Evolutionary conservation across 2,329 filamentous ascomycete species (phyloP).

Genomic region (Alternaria ventricosa): DNA sequence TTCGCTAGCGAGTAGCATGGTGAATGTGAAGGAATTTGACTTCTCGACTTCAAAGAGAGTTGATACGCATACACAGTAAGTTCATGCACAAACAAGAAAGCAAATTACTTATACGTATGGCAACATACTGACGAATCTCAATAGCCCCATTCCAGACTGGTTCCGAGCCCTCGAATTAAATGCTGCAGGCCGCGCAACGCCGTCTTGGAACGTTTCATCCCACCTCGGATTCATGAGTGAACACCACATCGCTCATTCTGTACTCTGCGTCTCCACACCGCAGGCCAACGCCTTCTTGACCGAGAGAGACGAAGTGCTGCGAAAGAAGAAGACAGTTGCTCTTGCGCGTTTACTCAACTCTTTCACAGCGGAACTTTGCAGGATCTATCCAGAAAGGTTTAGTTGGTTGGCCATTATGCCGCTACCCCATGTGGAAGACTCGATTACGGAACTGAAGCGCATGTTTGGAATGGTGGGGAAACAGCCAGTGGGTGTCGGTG

Average conservation of each 20-base stretch:
- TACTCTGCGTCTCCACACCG: slow-evolving; percentile 45
- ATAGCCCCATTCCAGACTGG: slow-evolving; percentile 40
- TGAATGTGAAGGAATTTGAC: neutral
- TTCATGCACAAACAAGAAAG: neutral
- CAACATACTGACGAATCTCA: neutral
- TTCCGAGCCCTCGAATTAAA: slow-evolving; percentile 42
- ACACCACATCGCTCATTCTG: slow-evolving; percentile 34
- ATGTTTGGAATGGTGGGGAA: slow-evolving; percentile 38
- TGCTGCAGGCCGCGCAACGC: slow-evolving; percentile 44
- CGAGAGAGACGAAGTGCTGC: slow-evolving; percentile 11
- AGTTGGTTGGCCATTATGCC: slow-evolving; percentile 37
- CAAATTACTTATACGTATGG: neutral
- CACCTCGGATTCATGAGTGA: slow-evolving; percentile 44
- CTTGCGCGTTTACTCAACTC: slow-evolving; percentile 47
- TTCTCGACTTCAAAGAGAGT: slow-evolving; percentile 34
- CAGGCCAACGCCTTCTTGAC: slow-evolving; percentile 43
- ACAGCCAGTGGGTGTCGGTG: slow-evolving; percentile 38
- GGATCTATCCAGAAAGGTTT: slow-evolving; percentile 35
- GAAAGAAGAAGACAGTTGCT: slow-evolving; percentile 36
- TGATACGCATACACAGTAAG: slow-evolving; percentile 45
- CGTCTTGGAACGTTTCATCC: slow-evolving; percentile 34
- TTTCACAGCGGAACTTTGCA: slow-evolving; percentile 32
- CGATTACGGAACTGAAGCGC: slow-evolving; percentile 31
- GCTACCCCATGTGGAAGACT: slow-evolving; percentile 40
- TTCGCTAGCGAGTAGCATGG: slow-evolving; percentile 18